Evolutionary conservation across 352 stramenopile species (phyloP).

Genomic region (Phytophthora boehmeriae): DNA sequence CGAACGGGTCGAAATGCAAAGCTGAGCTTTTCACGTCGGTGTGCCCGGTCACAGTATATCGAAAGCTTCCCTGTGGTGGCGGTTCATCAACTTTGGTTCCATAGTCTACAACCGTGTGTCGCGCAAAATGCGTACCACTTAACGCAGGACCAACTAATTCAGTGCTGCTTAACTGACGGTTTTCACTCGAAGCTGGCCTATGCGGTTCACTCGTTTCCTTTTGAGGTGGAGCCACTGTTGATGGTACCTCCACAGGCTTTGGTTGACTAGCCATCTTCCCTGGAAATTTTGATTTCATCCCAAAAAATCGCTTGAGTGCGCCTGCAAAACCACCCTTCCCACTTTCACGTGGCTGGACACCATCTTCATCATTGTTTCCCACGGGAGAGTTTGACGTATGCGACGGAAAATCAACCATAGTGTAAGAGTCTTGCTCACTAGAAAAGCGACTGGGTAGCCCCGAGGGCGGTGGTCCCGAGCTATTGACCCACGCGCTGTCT

Average conservation of each 20-base stretch:
- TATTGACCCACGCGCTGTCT: constrained; percentile 35
- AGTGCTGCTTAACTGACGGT: not conserved
- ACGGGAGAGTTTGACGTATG: constrained; percentile 37
- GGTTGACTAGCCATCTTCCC: constrained; percentile 16
- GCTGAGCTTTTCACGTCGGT: constrained; percentile 7
- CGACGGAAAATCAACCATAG: constrained; percentile 53
- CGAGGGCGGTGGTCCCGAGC: constrained; percentile 17
- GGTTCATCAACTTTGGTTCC: constrained; percentile 5
- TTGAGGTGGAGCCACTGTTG: constrained; percentile 2
- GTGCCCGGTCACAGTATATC: constrained; percentile 43
- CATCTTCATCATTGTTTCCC: constrained; percentile 8
- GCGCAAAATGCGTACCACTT: constrained; percentile 9
- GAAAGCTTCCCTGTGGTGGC: constrained; percentile 21
- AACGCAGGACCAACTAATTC: constrained; percentile 5
- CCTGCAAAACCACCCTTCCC: constrained; percentile 45
- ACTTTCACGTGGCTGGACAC: not conserved
- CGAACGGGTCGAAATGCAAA: constrained; percentile 10
- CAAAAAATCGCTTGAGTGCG: constrained; percentile 74
- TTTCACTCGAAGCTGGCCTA: not conserved
- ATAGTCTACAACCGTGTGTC: constrained; percentile 39
- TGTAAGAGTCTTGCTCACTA: constrained; percentile 57
- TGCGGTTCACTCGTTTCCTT: constrained; percentile 7
- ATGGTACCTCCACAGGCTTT: constrained; percentile 9
- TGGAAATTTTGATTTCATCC: constrained; percentile 41
- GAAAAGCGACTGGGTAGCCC: constrained; percentile 28